Conservation (phyloP, 108 stramenopile genomes). For the Cylindrotheca fusiformis region DNA sequence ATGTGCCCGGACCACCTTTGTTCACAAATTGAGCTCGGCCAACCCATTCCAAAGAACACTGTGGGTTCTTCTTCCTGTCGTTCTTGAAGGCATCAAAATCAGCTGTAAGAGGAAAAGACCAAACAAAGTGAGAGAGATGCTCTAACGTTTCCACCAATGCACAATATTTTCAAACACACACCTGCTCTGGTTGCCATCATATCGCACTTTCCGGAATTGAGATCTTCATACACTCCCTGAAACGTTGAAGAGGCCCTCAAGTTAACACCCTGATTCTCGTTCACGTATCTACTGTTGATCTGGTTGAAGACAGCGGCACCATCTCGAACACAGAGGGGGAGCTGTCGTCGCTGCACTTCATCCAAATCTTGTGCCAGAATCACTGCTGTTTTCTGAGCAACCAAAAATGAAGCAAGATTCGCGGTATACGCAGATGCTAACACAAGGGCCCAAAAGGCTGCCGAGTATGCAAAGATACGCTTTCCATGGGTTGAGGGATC, state of each 20-base stretch:
- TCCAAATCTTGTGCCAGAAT: constrained; percentile 20
- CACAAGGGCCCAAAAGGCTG: constrained; percentile 38
- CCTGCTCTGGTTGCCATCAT: constrained; percentile 11
- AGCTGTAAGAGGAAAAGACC: neutral
- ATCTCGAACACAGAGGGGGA: constrained; percentile 23
- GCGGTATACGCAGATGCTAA: constrained; percentile 36
- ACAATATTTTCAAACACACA: too few species aligned
- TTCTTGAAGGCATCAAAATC: constrained; percentile 14
- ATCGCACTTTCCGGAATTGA: constrained; percentile 20
- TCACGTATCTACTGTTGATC: constrained; percentile 14
- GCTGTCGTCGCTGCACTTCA: constrained; percentile 11
- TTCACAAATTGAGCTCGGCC: constrained; percentile 6
- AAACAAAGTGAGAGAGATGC: too few species aligned
- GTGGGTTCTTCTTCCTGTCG: constrained; percentile 15
- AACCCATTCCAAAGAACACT: constrained; percentile 34
- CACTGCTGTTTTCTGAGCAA: constrained; percentile 7
- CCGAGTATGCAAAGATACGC: constrained; percentile 17
- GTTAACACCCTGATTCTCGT: too few species aligned
- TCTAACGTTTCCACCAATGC: too few species aligned
- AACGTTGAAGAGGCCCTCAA: neutral
- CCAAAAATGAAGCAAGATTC: constrained; percentile 37
- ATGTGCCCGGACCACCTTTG: constrained; percentile 25
- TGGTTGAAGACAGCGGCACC: neutral
- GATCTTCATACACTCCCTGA: constrained; percentile 9
- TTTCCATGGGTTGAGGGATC: neutral